Evolutionary conservation across 345 rosid genomes (phyloP).

Genomic region (Brassica incana): DNA sequence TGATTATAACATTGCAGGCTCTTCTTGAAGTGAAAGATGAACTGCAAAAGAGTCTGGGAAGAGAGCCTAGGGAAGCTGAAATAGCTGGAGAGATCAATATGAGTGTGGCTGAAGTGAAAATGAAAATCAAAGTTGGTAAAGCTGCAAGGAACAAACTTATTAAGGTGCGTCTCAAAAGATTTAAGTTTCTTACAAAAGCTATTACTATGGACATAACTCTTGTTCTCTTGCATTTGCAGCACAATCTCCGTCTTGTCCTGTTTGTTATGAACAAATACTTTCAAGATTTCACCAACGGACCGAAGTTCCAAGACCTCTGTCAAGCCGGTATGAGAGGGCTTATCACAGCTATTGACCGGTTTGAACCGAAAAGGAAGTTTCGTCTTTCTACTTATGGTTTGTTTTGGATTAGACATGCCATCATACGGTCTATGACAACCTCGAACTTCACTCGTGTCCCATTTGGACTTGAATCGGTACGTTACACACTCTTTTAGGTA

Average conservation of each 20-base stretch:
- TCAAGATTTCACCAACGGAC: slow-evolving; percentile 74
- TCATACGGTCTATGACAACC: slow-evolving; percentile 83
- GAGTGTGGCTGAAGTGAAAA: slow-evolving; percentile 52
- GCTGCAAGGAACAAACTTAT: slow-evolving; percentile 94
- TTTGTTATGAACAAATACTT: slow-evolving; percentile 87
- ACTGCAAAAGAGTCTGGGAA: slow-evolving; percentile 48
- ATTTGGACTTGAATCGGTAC: slow-evolving; percentile 91
- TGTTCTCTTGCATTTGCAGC: slow-evolving; percentile 55
- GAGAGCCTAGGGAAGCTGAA: slow-evolving; percentile 68
- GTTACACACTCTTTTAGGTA: slow-evolving; percentile 6
- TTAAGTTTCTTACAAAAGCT: not conserved
- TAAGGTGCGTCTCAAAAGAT: slow-evolving; percentile 49
- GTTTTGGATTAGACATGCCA: slow-evolving; percentile 95
- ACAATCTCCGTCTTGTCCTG: slow-evolving; percentile 90
- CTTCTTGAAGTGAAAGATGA: slow-evolving; percentile 60
- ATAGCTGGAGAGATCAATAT: slow-evolving; percentile 57
- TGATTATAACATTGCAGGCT: slow-evolving; percentile 45
- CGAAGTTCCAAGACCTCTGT: slow-evolving; percentile 89
- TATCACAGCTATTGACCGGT: slow-evolving; percentile 84
- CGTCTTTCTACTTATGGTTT: slow-evolving; percentile 84
- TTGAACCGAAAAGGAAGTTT: slow-evolving; percentile 72
- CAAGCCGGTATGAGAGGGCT: slow-evolving; percentile 96
- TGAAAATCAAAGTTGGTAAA: slow-evolving; percentile 60
- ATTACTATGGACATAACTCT: not conserved
- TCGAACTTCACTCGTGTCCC: slow-evolving; percentile 85